Percentiles rank a stretch among this genome's conserved stretches.
Conservation (phyloP, 2,329 filamentous ascomycete genomes). For the Neofusicoccum laricinum region DNA sequence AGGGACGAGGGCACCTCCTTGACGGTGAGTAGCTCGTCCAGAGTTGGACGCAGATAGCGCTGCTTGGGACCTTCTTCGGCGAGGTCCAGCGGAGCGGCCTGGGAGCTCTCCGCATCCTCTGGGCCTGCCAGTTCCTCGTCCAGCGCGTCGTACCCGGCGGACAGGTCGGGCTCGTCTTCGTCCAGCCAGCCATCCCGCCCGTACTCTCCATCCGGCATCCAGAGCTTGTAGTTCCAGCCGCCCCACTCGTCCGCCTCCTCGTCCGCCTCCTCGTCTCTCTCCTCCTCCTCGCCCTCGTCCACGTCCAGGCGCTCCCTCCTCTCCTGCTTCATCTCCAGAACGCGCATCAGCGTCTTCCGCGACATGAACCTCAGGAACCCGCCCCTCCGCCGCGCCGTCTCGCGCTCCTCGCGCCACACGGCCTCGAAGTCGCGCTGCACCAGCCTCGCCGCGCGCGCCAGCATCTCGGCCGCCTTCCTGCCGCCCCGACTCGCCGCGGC, state of each 20-base stretch:
- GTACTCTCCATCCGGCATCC: not conserved
- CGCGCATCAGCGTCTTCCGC: not conserved
- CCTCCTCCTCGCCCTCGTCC: not conserved
- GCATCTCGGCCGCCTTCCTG: not conserved
- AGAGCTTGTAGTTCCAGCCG: not conserved
- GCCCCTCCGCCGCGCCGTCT: constrained; percentile 43
- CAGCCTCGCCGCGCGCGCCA: not conserved
- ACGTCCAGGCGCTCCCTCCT: not conserved
- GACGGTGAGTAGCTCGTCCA: not conserved
- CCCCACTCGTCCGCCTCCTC: not conserved
- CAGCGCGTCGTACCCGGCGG: not conserved
- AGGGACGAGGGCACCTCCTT: not conserved
- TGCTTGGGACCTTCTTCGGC: no score
- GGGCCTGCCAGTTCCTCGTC: not conserved
- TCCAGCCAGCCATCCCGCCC: not conserved
- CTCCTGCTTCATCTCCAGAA: not conserved
- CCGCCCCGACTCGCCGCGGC: not conserved
- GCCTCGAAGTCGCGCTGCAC: constrained; percentile 37
- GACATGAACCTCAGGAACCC: constrained; percentile 48
- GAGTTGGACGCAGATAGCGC: not conserved
- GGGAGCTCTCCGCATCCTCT: not conserved
- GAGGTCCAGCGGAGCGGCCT: not conserved
- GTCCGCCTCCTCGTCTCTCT: not conserved
- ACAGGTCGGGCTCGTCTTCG: no score
- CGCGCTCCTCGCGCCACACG: constrained; percentile 41